phyloP scores from a whole-genome alignment of 257 asterid genomes.

The Solanum appendiculatum region DNA sequence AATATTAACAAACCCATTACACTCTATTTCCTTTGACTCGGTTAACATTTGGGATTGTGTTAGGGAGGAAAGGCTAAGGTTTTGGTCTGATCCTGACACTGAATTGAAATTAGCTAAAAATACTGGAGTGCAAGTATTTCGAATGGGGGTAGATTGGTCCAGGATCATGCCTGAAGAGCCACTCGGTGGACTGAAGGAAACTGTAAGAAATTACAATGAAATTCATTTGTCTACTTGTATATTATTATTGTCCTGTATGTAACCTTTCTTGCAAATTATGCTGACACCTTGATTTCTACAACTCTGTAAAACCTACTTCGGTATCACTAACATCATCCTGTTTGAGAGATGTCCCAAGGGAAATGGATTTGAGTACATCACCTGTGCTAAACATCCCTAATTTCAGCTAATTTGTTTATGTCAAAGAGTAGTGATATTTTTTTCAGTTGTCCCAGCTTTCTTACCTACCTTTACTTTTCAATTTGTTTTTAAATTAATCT shows the following conservation, averaged over 20 bases:
- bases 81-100: slow-evolving; percentile 98
- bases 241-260: not conserved
- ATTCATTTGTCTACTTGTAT: not conserved
- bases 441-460: not conserved
- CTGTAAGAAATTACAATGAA: slow-evolving; percentile 36
- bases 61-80: slow-evolving; percentile 94
- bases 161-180: slow-evolving; percentile 95
- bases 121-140: slow-evolving; percentile 81
- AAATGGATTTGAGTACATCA: not conserved
- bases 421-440: not conserved
- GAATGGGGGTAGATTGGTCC: slow-evolving; percentile 98
- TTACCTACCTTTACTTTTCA: not conserved
- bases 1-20: not conserved
- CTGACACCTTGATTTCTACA: not conserved
- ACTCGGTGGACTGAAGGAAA: slow-evolving; percentile 33
- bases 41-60: slow-evolving; percentile 1
- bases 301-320: not conserved
- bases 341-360: not conserved
- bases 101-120: slow-evolving; percentile 83
- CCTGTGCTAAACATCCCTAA: not conserved
- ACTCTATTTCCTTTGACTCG: not conserved
- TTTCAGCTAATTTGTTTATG: not conserved
- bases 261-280: not conserved
- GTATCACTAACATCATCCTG: not conserved
- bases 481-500: not conserved